Evolutionary conservation across 768 basidiomycete species (phyloP).

Genomic region (Hysterangium stoloniferum): DNA sequence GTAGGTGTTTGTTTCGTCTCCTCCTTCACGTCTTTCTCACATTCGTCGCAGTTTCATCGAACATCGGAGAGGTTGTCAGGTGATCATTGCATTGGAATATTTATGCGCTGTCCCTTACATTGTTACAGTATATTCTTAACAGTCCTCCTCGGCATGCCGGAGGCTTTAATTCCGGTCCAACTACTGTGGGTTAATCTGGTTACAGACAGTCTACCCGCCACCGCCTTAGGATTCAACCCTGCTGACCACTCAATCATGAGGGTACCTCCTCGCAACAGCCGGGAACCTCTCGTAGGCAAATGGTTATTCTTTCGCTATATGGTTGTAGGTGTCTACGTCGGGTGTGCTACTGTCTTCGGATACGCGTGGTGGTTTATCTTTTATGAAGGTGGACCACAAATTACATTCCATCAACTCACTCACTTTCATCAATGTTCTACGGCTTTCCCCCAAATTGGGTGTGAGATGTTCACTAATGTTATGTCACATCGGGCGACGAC

Average conservation of each 20-base stretch:
- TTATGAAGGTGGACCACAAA: constrained; percentile 86
- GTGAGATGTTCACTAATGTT: constrained; percentile 89
- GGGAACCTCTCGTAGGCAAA: constrained; percentile 82
- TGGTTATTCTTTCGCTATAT: constrained; percentile 98
- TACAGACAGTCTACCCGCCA: constrained; percentile 93
- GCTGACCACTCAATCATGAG: constrained; percentile 97
- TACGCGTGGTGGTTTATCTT: constrained; percentile 99
- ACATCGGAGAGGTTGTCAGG: constrained; percentile 91
- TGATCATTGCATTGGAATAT: background rate
- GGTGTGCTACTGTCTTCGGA: constrained; percentile 90
- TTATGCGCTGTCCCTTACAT: background rate
- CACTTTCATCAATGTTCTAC: constrained; percentile 90
- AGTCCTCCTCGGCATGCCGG: constrained; percentile 97
- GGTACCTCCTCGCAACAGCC: constrained; percentile 82
- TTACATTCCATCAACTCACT: constrained; percentile 87
- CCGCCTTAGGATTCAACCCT: constrained; percentile 96
- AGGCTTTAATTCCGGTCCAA: constrained; percentile 96
- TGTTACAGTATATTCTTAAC: constrained; percentile 82
- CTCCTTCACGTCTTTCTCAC: background rate
- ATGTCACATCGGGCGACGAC: constrained; percentile 87
- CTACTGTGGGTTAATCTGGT: constrained; percentile 98
- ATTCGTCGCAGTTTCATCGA: constrained; percentile 67
- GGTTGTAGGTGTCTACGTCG: constrained; percentile 90
- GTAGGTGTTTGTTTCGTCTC: constrained; percentile 34
- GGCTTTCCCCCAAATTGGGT: constrained; percentile 85